Evolutionary conservation across 2,329 filamentous ascomycete species (phyloP).

Genomic region (Aspergillus melleus): DNA sequence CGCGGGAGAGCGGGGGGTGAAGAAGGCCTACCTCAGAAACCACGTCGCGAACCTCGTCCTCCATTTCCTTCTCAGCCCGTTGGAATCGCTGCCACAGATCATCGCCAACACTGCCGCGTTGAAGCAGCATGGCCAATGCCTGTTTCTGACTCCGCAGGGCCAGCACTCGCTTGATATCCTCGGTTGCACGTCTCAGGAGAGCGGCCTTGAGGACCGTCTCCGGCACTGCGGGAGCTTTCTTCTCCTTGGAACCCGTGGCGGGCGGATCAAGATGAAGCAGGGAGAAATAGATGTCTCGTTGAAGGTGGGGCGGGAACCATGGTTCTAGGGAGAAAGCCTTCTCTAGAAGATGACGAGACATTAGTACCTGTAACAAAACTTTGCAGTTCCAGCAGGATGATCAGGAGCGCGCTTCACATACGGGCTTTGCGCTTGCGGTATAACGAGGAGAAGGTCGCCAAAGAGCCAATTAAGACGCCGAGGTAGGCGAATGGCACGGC

Average conservation of each 20-base stretch:
- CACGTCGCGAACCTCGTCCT: constrained; percentile 91
- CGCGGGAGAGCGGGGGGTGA: constrained; percentile 2
- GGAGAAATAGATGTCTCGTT: constrained; percentile 92
- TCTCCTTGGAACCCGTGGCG: constrained; percentile 52
- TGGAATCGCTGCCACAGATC: constrained; percentile 92
- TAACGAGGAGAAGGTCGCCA: constrained; percentile 87
- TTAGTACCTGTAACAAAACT: constrained; percentile 19
- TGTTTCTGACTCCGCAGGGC: constrained; percentile 86
- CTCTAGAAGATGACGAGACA: constrained; percentile 47
- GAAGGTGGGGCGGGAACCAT: constrained; percentile 89
- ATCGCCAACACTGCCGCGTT: constrained; percentile 90
- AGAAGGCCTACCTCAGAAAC: constrained; percentile 72
- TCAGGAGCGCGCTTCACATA: constrained; percentile 45
- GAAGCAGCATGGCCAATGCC: constrained; percentile 77
- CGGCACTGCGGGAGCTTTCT: constrained; percentile 71
- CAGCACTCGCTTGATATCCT: constrained; percentile 90
- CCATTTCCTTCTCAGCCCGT: constrained; percentile 94
- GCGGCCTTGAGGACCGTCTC: constrained; percentile 86
- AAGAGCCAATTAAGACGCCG: constrained; percentile 78
- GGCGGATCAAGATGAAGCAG: constrained; percentile 74
- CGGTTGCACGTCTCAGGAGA: constrained; percentile 81
- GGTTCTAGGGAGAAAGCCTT: constrained; percentile 83
- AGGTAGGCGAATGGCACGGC: constrained; percentile 87
- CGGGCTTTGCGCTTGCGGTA: constrained; percentile 90
- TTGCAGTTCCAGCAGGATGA: not conserved